Conservation (phyloP, 257 asterid genomes). For the Forsythia suspensa region DNA sequence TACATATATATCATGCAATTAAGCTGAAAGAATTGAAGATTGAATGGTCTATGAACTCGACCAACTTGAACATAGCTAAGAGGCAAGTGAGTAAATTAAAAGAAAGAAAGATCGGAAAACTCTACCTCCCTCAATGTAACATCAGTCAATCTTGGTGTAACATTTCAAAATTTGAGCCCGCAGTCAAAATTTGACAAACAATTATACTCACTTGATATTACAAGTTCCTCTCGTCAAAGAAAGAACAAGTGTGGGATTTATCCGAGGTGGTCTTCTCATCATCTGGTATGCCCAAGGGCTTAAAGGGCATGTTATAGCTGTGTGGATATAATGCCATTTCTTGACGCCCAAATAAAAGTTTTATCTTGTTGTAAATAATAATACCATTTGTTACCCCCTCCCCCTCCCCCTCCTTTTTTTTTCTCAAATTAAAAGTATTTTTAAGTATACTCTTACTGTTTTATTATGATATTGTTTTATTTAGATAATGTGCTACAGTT, state of each 20-base stretch:
- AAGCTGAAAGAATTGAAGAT: neutral
- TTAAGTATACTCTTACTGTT: neutral
- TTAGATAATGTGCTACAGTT: no score
- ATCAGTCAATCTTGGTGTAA: neutral
- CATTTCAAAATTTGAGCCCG: neutral
- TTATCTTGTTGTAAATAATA: no score
- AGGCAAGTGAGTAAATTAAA: slow-evolving; percentile 3
- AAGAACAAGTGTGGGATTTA: slow-evolving; percentile 15
- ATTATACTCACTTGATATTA: slow-evolving; percentile 24
- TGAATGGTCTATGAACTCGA: neutral
- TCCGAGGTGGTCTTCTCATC: slow-evolving; percentile 12
- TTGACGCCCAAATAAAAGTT: no score
- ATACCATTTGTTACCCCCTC: no score
- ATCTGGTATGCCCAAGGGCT: slow-evolving; percentile 14
- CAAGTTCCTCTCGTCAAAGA: slow-evolving; percentile 24
- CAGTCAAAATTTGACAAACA: no score
- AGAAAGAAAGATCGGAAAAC: neutral
- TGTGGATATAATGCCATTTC: no score
- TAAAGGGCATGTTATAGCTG: no score
- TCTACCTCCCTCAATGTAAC: neutral
- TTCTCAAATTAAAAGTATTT: no score
- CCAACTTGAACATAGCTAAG: neutral
- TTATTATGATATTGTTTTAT: neutral
- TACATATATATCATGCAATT: neutral
- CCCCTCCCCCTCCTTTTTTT: no score